A percentile compares a stretch with the other conserved stretches of the same genome.
Conservation (phyloP, 1,139 yeast genomes). For the Diutina ranongensis region DNA sequence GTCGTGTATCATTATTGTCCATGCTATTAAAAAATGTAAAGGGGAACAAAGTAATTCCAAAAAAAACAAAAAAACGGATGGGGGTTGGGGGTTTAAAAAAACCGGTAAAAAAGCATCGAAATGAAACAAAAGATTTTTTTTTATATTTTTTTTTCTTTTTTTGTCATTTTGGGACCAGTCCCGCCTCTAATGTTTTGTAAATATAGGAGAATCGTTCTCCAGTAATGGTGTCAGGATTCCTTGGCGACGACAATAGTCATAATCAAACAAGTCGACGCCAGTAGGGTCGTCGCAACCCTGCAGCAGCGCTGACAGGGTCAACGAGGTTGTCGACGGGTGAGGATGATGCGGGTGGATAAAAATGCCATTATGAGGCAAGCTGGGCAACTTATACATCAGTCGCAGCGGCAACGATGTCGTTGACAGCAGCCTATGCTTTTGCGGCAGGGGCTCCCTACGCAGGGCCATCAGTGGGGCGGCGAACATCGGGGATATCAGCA, state of each 20-base stretch:
- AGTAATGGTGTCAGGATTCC: constrained; percentile 5
- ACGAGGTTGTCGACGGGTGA: background rate
- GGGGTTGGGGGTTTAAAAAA: no score
- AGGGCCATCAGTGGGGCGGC: constrained; percentile 2
- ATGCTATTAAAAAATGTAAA: background rate
- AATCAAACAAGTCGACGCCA: constrained; percentile 4
- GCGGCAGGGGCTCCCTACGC: background rate
- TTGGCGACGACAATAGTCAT: constrained; percentile 4
- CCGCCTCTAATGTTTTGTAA: constrained; percentile 1
- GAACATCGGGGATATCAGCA: constrained; percentile 2
- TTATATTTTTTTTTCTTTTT: no score
- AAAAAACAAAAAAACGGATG: no score
- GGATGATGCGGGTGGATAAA: constrained; percentile 3
- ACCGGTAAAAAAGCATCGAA: no score
- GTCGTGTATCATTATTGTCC: background rate
- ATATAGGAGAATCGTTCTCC: constrained; percentile 6
- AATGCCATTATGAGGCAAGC: constrained; percentile 1
- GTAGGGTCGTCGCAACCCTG: constrained; percentile 1
- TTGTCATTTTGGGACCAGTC: background rate
- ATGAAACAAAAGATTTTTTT: no score
- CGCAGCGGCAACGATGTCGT: background rate
- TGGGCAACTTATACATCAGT: constrained; percentile 1
- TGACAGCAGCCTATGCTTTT: background rate
- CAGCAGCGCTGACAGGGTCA: constrained; percentile 3
- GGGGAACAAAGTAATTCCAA: no score